Percentiles rank a stretch among this genome's conserved stretches.
Conservation (phyloP, 2,329 filamentous ascomycete species). For the Stylonectria norvegica region DNA sequence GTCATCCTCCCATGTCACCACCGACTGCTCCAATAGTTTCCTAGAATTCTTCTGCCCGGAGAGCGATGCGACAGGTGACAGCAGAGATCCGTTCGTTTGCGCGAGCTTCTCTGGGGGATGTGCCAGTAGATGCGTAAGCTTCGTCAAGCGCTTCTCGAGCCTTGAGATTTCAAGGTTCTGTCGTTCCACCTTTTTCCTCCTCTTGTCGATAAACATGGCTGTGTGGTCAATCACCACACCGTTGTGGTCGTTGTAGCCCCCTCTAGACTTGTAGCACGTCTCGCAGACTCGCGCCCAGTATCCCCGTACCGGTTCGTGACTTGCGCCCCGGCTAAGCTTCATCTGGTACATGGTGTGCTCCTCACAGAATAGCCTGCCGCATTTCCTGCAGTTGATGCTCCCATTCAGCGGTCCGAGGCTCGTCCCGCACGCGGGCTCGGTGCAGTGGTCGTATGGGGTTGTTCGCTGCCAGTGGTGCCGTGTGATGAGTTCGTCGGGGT, state of each 20-base stretch:
- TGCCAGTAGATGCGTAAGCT: conserved; percentile 79
- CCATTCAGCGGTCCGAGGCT: conserved; percentile 75
- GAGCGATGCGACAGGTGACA: conserved; percentile 60
- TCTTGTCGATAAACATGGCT: conserved; percentile 63
- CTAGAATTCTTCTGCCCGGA: conserved; percentile 70
- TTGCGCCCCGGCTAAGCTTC: conserved; percentile 86
- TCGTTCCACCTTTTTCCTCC: conserved; percentile 77
- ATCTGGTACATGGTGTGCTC: conserved; percentile 99
- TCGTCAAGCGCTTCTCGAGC: conserved; percentile 86
- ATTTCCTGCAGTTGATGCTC: conserved; percentile 89
- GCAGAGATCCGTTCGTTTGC: conserved; percentile 47
- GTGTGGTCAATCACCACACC: conserved; percentile 71
- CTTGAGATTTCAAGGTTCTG: conserved; percentile 83
- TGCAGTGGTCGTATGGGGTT: conserved; percentile 72
- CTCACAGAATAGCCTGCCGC: conserved; percentile 91
- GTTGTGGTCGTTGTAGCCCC: conserved; percentile 88
- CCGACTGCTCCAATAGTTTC: conserved; percentile 81
- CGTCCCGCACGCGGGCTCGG: conserved; percentile 82
- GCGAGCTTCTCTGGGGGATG: conserved; percentile 66
- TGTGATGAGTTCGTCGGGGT: conserved; percentile 88
- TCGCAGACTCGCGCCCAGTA: conserved; percentile 95
- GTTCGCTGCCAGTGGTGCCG: conserved; percentile 84
- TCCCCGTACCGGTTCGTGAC: conserved; percentile 84
- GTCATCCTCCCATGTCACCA: conserved; percentile 96
- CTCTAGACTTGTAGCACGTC: conserved; percentile 97